These are phyloP conservation scores for Verruconis gallopava DNA, from an alignment of 2,329 filamentous ascomycete species.

Conservation along the genomic window DNA sequence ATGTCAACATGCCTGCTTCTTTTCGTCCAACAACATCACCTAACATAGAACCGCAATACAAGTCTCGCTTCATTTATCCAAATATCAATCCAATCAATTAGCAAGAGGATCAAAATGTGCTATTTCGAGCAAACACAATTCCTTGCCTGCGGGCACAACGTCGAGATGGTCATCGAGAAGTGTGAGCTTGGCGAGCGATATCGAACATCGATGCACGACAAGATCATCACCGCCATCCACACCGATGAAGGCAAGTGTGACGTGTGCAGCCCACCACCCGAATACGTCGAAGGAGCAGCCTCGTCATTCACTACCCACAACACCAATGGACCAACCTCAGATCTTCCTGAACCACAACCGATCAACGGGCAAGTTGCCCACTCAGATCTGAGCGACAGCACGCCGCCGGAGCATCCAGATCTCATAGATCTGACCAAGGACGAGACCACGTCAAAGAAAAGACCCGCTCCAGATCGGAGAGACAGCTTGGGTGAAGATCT, in stretches of 20 bases:
- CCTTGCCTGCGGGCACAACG: slow-evolving; percentile 6
- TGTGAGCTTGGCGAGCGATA: slow-evolving; percentile 2
- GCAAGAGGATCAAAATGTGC: slow-evolving; percentile 3
- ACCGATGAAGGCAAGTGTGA: slow-evolving; percentile 2
- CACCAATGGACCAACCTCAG: not conserved
- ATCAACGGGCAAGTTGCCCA: no score
- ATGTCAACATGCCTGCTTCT: not conserved
- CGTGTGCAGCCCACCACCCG: not conserved
- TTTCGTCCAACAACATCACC: not conserved
- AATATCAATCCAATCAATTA: not conserved
- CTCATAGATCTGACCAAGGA: not conserved
- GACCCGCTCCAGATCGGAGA: not conserved
- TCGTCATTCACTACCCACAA: no score
- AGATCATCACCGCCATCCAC: slow-evolving; percentile 5
- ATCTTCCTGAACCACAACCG: not conserved
- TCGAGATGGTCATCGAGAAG: not conserved
- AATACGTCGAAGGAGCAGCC: not conserved
- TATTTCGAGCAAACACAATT: slow-evolving; percentile 4
- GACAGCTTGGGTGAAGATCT: not conserved
- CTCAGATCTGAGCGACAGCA: no score
- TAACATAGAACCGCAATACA: not conserved
- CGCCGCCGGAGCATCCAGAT: no score
- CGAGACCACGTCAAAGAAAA: not conserved
- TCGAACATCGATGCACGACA: slow-evolving; percentile 7
- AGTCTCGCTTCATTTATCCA: not conserved